phyloP scores from a whole-genome alignment of 139 green algal species.

The Diplosphaera chodatii region DNA sequence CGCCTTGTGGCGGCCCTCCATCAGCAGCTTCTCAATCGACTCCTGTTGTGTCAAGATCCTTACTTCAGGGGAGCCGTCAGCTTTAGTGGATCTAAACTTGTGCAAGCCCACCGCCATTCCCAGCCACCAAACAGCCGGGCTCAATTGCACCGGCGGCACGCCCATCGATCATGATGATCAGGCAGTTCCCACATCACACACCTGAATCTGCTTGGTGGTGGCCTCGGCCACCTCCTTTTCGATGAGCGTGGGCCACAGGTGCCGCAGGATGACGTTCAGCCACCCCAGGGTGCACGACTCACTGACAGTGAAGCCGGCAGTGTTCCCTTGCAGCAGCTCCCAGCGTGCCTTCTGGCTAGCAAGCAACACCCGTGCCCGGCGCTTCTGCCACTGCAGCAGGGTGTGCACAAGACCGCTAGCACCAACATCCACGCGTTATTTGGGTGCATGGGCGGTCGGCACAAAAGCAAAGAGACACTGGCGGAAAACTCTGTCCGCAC shows the following conservation, averaged over 20 bases:
- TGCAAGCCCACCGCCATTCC: too few species aligned
- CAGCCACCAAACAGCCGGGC: too few species aligned
- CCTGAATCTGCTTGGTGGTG: conserved; percentile 6
- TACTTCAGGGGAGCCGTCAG: too few species aligned
- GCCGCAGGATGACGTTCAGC: conserved; percentile 16
- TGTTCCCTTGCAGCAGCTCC: neutral
- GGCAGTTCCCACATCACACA: too few species aligned
- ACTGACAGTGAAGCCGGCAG: conserved; percentile 9
- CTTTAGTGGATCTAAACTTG: too few species aligned
- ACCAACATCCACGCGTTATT: too few species aligned
- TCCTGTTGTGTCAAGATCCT: conserved; percentile 10
- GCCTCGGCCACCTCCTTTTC: conserved; percentile 14
- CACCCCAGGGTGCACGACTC: conserved; percentile 18
- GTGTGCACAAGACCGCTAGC: too few species aligned
- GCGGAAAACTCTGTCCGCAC: too few species aligned
- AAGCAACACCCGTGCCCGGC: neutral
- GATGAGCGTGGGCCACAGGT: conserved; percentile 15
- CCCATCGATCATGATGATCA: too few species aligned
- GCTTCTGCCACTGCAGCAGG: neutral
- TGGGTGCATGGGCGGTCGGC: too few species aligned
- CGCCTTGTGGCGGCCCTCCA: conserved; percentile 2
- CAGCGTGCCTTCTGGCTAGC: neutral
- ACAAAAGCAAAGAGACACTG: neutral
- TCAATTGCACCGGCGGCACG: too few species aligned
- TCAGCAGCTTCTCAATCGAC: conserved; percentile 11